phyloP scores from a whole-genome alignment of 2,329 filamentous ascomycete species.

The Verticillium zaregamsianum region DNA sequence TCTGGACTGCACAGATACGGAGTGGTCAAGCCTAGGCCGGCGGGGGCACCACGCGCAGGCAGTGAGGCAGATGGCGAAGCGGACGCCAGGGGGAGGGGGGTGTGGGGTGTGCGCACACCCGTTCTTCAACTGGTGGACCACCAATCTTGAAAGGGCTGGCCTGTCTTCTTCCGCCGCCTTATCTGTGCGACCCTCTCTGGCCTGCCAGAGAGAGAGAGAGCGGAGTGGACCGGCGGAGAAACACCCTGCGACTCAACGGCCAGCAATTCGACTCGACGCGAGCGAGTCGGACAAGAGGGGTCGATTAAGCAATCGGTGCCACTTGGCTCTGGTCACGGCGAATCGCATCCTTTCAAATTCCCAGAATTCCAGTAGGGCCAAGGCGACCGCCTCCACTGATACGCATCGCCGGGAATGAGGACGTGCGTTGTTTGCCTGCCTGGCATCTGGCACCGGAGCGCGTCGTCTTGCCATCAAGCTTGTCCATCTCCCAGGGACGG shows the following conservation, averaged over 20 bases:
- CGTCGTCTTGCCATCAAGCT: neutral
- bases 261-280: neutral
- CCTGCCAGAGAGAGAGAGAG: neutral
- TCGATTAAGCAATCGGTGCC: neutral
- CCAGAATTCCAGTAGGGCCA: neutral
- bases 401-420: constrained; percentile 1
- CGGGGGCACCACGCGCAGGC: neutral
- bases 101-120: constrained; percentile 6
- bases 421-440: neutral
- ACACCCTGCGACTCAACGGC: neutral
- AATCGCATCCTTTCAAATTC: neutral
- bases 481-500: neutral
- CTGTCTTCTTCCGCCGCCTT: neutral
- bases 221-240: neutral
- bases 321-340: neutral
- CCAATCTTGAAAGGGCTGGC: constrained; percentile 7
- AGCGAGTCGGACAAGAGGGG: neutral
- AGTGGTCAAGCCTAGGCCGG: neutral
- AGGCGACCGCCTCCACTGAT: constrained; percentile 3
- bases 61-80: neutral
- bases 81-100: neutral
- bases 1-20: neutral
- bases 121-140: constrained; percentile 9
- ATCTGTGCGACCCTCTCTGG: too few species aligned
- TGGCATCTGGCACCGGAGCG: neutral